Percentiles rank a stretch among this genome's conserved stretches.
These are phyloP conservation scores for Microcyclospora tardicrescens DNA, from an alignment of 2,329 filamentous ascomycete species.

Conservation along the genomic window DNA sequence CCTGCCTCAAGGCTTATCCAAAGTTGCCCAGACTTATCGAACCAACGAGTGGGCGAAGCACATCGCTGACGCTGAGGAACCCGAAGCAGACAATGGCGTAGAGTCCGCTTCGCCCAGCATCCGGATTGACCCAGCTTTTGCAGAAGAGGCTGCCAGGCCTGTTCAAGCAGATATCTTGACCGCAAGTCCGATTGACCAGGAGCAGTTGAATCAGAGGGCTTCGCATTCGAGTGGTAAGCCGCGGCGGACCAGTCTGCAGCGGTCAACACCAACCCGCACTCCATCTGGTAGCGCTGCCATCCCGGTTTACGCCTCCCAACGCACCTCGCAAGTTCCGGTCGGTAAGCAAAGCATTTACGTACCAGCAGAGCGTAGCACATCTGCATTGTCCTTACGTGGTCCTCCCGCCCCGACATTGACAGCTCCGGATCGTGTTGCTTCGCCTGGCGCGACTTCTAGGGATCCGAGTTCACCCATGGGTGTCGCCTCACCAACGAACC, in stretches of 20 bases:
- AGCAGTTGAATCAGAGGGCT: too few relatives aligned
- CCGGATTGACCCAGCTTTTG: slow-evolving; percentile 20
- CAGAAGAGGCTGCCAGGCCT: slow-evolving; percentile 7
- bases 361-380: too few relatives aligned
- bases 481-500: slow-evolving; percentile 22
- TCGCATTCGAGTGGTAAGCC: too few relatives aligned
- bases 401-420: neutral
- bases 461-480: slow-evolving; percentile 2
- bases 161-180: slow-evolving; percentile 8
- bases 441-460: slow-evolving; percentile 4
- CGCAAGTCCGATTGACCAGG: neutral
- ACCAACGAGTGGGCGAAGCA: slow-evolving; percentile 97
- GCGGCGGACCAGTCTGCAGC: neutral
- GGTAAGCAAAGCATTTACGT: too few relatives aligned
- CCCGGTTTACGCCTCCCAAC: slow-evolving; percentile 11
- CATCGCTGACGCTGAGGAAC: slow-evolving; percentile 56
- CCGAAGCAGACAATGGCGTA: slow-evolving; percentile 13
- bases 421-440: neutral
- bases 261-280: neutral
- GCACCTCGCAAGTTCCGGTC: neutral
- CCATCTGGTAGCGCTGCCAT: slow-evolving; percentile 3
- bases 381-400: too few relatives aligned
- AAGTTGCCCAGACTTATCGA: slow-evolving; percentile 67
- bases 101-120: slow-evolving; percentile 29
- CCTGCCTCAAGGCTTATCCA: slow-evolving; percentile 60